Evolutionary conservation across 2,329 filamentous ascomycete species (phyloP).

Genomic region (Sporothrix protearum): DNA sequence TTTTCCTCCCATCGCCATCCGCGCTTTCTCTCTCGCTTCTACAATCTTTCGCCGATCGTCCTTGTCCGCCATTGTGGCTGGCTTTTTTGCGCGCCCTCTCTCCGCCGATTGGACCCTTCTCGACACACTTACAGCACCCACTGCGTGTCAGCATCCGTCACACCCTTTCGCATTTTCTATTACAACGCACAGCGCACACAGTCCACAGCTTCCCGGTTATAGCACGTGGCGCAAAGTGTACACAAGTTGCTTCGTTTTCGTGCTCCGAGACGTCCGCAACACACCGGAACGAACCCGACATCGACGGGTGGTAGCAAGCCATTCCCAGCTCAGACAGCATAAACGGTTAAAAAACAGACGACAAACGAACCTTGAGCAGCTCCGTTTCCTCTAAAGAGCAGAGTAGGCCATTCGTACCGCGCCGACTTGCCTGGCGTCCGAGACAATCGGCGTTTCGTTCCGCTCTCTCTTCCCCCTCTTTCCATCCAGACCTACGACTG

Average conservation of each 20-base stretch:
- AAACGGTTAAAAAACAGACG: background rate
- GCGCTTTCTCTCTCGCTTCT: background rate
- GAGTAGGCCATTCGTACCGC: background rate
- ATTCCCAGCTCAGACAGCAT: background rate
- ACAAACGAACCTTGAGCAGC: background rate
- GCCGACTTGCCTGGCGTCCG: background rate
- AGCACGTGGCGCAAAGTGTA: background rate
- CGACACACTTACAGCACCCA: background rate
- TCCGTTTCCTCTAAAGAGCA: background rate
- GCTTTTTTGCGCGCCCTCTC: background rate
- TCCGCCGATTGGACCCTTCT: background rate
- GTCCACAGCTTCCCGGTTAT: background rate
- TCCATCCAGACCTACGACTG: background rate
- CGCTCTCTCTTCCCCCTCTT: background rate
- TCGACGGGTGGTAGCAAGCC: background rate
- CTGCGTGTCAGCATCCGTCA: background rate
- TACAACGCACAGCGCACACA: background rate
- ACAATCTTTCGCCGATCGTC: background rate
- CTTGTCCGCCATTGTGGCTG: background rate
- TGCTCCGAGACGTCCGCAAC: slow-evolving; percentile 3
- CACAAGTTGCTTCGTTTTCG: background rate
- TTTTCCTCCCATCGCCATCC: background rate
- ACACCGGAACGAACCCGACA: background rate
- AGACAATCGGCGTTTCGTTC: slow-evolving; percentile 6
- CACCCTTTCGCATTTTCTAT: background rate